Base-by-base conservation (phyloP, 1,284 basidiomycete genomes). In the Ustilago lituana region DNA sequence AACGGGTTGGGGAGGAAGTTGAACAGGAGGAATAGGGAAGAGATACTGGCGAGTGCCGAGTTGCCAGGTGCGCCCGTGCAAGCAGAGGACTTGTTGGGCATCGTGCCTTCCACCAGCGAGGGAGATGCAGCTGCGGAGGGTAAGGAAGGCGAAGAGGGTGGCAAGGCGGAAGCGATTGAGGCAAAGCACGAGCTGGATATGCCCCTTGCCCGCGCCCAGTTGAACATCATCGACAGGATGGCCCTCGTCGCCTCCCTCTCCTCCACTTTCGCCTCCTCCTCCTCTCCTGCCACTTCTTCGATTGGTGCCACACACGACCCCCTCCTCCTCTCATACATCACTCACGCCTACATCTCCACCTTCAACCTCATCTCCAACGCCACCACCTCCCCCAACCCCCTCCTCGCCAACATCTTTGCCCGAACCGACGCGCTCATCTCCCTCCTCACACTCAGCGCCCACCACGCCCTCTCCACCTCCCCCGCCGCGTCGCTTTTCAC, bases 161-260 rank as follows among this genome's bases (percentile, higher is more conserved):
- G 43, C 0, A 62, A 66, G 11, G 59, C 62, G 11, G 52, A 63
- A 36, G 63, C 41, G 19, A 57, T 59, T n/a, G 10, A 37, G 19
- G 6, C 23, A 2, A 39, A 38, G 12, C 46, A 66, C 23, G 51
- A 71, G 31, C 26, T 62, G n/a, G 67, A 65, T 29, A 56, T 58
- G 47, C 56, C 51, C n/a, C 39, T 70, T 3, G 62, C 58, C 7
- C 31, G 59, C 10, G 69, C 69, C 3, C 47, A 54, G 20, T 24
- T 72, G 0, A 31, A 36, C 14, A 50, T 72, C 41, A 59, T 72
- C 20, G 69, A 72, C 22, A 51, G 69, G 0, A 72, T 72, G 69
- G 20, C 52, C 2, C 20, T 67, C 17, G 29, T 57, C 24, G 40
- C 52, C 3, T 26, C 55, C 1, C 59, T 67, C 5, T 50, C 64